Evolutionary conservation across 257 asterid genomes (phyloP), one percentile per base, ranked within the genome.

Genomic region (Solanum ahanhuiri): DNA sequence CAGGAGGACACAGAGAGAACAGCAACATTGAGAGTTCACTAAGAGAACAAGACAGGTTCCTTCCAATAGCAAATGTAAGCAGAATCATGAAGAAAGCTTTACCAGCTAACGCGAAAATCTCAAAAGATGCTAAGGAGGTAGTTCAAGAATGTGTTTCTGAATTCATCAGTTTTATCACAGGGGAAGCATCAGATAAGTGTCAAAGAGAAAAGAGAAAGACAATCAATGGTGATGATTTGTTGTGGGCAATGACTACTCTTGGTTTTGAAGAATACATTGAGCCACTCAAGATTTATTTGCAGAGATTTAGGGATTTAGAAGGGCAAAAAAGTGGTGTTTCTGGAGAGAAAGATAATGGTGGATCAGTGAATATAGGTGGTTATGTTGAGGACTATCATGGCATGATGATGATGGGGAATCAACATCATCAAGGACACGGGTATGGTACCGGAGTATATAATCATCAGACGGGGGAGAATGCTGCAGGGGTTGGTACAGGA

Each of bases 71-170:
- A 9, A 93, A 93, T 90, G 96, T 93, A 58, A 92, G 95, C 75
- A 77, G 96, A 35, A 93, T 93, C 54, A 93, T 92, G 96, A 93
- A 93, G 86, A 93, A 92, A 72, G 95, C 95, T 9, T 75, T 93
- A 64, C 96, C 96, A 14, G 96, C 96, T 5, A 93, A 93, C 89
- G 95, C 95, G 66, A 93, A 93, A 81, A 93, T 93, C 83, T 93
- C 96, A 1, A 93, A 93, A 51, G 96, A 93, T 87, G 96, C 96
- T 1, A 93, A 93, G 51, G 96, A 93, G 81, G 90, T 94, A 12
- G 96, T 93, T 10, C 96, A 93, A 82, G 96, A 93, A 85, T 93
- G 96, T 87, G 96, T 93, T 5, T 93, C 96, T 69, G 96, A 93
- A 91, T 93, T 93, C 89, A 93, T 93, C 87, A 93, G 96, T 85